These are phyloP conservation scores for Salix brachista DNA, from an alignment of 345 rosid genomes.

Conservation along the genomic window DNA sequence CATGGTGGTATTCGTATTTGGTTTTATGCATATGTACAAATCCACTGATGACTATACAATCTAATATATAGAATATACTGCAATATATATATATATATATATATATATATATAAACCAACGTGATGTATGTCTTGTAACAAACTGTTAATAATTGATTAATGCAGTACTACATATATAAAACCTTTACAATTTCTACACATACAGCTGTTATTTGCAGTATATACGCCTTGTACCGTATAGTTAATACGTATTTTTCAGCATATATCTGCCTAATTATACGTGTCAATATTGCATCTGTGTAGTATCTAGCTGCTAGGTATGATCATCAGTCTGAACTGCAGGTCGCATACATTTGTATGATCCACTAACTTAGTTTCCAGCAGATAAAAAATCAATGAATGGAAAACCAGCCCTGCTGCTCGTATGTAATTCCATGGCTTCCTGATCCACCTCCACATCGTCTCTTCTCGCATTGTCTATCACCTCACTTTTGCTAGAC, in stretches of 20 bases:
- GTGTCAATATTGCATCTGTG: not conserved
- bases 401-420: conserved; percentile 23
- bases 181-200: no score
- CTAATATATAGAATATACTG: no score
- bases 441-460: conserved; percentile 51
- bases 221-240: not conserved
- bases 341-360: not conserved
- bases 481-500: conserved; percentile 52
- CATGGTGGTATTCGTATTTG: no score
- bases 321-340: not conserved
- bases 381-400: conserved; percentile 64
- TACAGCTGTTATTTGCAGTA: not conserved
- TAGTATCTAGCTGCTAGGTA: not conserved
- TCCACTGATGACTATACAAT: no score
- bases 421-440: conserved; percentile 22
- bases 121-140: no score
- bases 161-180: no score
- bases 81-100: no score
- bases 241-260: no score
- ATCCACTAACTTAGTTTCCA: conserved; percentile 13
- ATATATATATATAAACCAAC: no score
- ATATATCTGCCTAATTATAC: not conserved
- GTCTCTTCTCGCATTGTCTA: conserved; percentile 39
- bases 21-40: no score
- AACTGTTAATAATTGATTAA: no score